Conservation (phyloP, 495 filamentous ascomycete genomes). For the Aspergillus indologenus region DNA sequence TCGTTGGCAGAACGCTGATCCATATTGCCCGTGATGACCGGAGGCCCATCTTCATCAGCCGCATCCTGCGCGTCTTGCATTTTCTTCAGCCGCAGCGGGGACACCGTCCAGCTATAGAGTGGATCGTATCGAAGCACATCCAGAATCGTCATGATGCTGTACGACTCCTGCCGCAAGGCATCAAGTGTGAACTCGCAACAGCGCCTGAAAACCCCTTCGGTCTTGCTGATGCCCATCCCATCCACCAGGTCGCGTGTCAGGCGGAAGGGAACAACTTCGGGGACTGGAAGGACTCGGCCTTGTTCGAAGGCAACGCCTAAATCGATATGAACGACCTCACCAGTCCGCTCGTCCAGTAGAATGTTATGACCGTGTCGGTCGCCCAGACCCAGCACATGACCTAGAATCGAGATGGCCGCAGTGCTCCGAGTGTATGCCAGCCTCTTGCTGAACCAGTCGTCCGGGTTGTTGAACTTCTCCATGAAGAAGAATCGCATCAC, state of each 20-base stretch:
- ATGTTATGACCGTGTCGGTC: slow-evolving; percentile 98
- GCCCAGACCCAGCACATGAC: slow-evolving; percentile 89
- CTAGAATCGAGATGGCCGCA: slow-evolving; percentile 91
- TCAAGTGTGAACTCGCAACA: slow-evolving; percentile 98
- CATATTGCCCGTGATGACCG: slow-evolving; percentile 28
- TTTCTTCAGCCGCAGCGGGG: slow-evolving; percentile 76
- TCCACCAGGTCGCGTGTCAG: slow-evolving; percentile 95
- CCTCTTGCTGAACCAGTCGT: slow-evolving; percentile 88
- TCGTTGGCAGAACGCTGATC: slow-evolving; percentile 60
- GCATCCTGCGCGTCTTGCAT: slow-evolving; percentile 66
- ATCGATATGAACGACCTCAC: slow-evolving; percentile 96
- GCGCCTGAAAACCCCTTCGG: slow-evolving; percentile 90
- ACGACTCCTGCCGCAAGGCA: slow-evolving; percentile 84
- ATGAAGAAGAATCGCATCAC: slow-evolving; percentile 98
- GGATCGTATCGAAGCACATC: slow-evolving; percentile 96
- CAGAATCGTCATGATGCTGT: slow-evolving; percentile 94
- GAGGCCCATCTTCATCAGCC: slow-evolving; percentile 31
- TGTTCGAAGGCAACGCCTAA: slow-evolving; percentile 94
- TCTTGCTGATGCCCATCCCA: slow-evolving; percentile 93
- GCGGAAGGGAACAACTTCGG: slow-evolving; percentile 92
- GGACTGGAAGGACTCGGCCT: slow-evolving; percentile 88
- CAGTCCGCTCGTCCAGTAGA: slow-evolving; percentile 81
- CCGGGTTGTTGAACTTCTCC: slow-evolving; percentile 88
- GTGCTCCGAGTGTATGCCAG: slow-evolving; percentile 89
- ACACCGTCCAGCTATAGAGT: slow-evolving; percentile 91